phyloP scores from a whole-genome alignment of 352 stramenopile species.

The Globisporangium spiculum region DNA sequence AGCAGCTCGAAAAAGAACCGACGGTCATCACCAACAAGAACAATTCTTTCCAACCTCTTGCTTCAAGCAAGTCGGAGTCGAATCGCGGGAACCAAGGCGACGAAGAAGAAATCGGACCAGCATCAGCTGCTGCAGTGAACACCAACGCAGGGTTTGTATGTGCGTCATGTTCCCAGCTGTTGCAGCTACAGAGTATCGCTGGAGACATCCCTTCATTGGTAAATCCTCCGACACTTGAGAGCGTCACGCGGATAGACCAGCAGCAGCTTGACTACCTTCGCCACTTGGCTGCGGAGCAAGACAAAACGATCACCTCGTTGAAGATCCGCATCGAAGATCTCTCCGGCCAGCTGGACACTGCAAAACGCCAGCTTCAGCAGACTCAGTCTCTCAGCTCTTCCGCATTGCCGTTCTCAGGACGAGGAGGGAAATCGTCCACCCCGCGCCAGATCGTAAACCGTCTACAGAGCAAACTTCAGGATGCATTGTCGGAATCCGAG shows the following conservation, averaged over 20 bases:
- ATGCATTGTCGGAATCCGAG: constrained; percentile 40
- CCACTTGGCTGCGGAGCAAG: constrained; percentile 46
- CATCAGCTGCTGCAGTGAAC: not conserved
- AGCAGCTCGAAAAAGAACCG: constrained; percentile 5
- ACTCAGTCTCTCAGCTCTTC: not conserved
- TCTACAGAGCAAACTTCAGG: constrained; percentile 35
- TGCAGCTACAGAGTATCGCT: not conserved
- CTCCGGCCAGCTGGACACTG: constrained; percentile 19
- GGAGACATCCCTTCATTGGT: not conserved
- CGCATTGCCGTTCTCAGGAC: not conserved
- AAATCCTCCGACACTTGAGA: constrained; percentile 24
- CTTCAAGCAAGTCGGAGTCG: not conserved
- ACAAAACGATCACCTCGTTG: constrained; percentile 42
- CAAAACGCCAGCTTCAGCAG: constrained; percentile 10
- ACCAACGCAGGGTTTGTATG: not conserved
- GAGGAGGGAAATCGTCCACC: constrained; percentile 8
- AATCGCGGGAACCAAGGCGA: not conserved
- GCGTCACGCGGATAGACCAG: constrained; percentile 32
- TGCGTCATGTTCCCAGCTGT: not conserved
- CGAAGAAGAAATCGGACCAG: not conserved
- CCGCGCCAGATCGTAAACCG: constrained; percentile 25
- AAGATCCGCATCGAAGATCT: constrained; percentile 45
- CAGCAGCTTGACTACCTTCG: constrained; percentile 49
- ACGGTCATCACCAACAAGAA: constrained; percentile 7
- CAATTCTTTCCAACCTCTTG: not conserved